Conservation (phyloP, 2,329 filamentous ascomycete genomes). For the Penicillium vulpinum region DNA sequence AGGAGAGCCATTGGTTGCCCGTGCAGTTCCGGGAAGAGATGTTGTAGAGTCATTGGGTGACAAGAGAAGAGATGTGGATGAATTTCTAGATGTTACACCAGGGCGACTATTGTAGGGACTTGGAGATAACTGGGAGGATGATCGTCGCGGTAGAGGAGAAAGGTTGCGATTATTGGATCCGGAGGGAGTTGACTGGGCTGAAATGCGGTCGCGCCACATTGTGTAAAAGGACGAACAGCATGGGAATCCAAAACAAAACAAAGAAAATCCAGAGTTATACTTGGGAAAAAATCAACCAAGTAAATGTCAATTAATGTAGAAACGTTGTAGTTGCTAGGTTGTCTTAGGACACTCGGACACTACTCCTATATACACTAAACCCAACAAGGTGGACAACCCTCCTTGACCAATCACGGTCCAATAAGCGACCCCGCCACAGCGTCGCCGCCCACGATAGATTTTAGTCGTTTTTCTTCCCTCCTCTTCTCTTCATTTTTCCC, state of each 20-base stretch:
- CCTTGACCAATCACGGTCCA: slow-evolving; percentile 22
- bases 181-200: slow-evolving; percentile 66
- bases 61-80: slow-evolving; percentile 73
- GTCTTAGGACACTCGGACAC: slow-evolving; percentile 11
- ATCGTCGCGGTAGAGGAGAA: slow-evolving; percentile 68
- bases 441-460: slow-evolving; percentile 11
- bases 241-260: neutral
- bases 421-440: slow-evolving; percentile 8
- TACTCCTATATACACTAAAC: slow-evolving; percentile 26
- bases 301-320: neutral
- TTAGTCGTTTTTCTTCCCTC: slow-evolving; percentile 23
- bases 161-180: slow-evolving; percentile 63
- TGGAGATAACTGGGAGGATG: slow-evolving; percentile 68
- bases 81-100: slow-evolving; percentile 68
- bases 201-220: slow-evolving; percentile 92
- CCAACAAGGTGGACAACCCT: slow-evolving; percentile 14
- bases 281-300: neutral
- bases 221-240: slow-evolving; percentile 14
- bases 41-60: slow-evolving; percentile 72
- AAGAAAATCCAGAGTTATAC: neutral
- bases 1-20: slow-evolving; percentile 66
- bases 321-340: neutral
- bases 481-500: slow-evolving; percentile 29
- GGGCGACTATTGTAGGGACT: slow-evolving; percentile 68
- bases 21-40: slow-evolving; percentile 68